Evolutionary conservation across 495 filamentous ascomycete genomes (phyloP), one percentile per base, ranked within the genome.

Genomic region (Cudoniella acicularis): DNA sequence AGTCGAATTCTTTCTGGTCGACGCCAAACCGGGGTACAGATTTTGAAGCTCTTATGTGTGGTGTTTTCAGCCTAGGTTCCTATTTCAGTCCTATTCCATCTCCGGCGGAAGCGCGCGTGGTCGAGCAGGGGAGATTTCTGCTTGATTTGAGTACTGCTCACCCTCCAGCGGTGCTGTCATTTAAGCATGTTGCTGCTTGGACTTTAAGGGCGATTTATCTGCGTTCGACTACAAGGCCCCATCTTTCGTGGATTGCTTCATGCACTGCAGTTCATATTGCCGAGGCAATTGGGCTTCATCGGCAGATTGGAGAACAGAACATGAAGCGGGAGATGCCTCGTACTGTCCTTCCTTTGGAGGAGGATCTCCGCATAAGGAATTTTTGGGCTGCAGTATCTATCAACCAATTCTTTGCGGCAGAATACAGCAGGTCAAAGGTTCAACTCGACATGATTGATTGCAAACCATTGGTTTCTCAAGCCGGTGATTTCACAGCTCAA

Each of bases 201-300:
- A 73, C 81, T 13, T 72, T 85, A 9, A 77, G 80, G 42, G 69
- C 73, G 8, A 66, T 79, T 8, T 83, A 83, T 65, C 67, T 83
- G 6, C 71, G 82, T 26, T 74, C 75, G 62, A 82, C 79, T 8
- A 73, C 76, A 11, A 70, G 76, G 22, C 80, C 81, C 10, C 75
- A 85, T 56, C 69, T 74, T 6, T 69, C 77, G 20, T 83, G 80
- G 79, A 78, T 83, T 73, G 78, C 79, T 2, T 81, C 77, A 47
- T 80, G 77, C 61, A 79, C 73, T 8, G 60, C 79, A 23, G 78
- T 85, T 67, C 80, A 83, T 50, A 56, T 82, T 4, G 67, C 79
- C 10, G 80, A 83, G 64, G 73, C 79, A 0, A 65, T 75, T 0
- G 76, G 75, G 0, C 63, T 83, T 6, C 75, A 82, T 48, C 69